These are phyloP conservation scores for Penicillium sp. DNA, from an alignment of 2,329 filamentous ascomycete genomes.

Conservation along the genomic window DNA sequence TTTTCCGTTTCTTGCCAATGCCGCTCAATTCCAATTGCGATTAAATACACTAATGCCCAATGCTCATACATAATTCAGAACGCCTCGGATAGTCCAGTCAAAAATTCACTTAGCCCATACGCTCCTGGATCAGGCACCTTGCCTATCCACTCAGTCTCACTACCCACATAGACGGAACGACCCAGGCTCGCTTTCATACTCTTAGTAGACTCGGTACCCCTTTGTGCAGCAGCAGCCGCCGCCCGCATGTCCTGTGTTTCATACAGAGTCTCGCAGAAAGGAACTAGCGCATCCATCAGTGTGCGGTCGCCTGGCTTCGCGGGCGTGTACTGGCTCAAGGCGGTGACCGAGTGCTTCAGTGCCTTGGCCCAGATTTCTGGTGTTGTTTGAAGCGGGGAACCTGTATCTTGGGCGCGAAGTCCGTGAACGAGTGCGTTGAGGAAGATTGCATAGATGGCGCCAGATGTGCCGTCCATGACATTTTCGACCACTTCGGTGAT, in stretches of 20 bases:
- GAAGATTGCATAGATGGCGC: slow-evolving; percentile 82
- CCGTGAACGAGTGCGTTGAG: slow-evolving; percentile 74
- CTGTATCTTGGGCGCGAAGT: slow-evolving; percentile 50
- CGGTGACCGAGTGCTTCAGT: slow-evolving; percentile 62
- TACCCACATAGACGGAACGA: slow-evolving; percentile 74
- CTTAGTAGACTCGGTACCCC: slow-evolving; percentile 77
- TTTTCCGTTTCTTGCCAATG: too few species aligned
- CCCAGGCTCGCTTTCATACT: slow-evolving; percentile 88
- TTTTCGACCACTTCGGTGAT: slow-evolving; percentile 61
- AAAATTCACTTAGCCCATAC: slow-evolving; percentile 76
- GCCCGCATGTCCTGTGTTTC: slow-evolving; percentile 60
- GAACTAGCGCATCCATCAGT: slow-evolving; percentile 79
- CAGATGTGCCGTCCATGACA: slow-evolving; percentile 68
- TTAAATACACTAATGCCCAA: too few species aligned
- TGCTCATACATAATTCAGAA: slow-evolving; percentile 13
- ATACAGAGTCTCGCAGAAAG: slow-evolving; percentile 70
- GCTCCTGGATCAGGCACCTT: slow-evolving; percentile 69
- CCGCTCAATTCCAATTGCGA: too few species aligned
- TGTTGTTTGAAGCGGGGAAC: slow-evolving; percentile 42
- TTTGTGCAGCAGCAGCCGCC: slow-evolving; percentile 68
- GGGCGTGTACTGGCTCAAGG: slow-evolving; percentile 77
- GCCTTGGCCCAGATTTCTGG: slow-evolving; percentile 59
- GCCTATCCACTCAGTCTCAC: slow-evolving; percentile 58
- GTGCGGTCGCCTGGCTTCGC: slow-evolving; percentile 86
- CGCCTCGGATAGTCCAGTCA: slow-evolving; percentile 65